These are phyloP conservation scores for Fraxinus nigra DNA, from an alignment of 305 asterid genomes.

Conservation along the genomic window DNA sequence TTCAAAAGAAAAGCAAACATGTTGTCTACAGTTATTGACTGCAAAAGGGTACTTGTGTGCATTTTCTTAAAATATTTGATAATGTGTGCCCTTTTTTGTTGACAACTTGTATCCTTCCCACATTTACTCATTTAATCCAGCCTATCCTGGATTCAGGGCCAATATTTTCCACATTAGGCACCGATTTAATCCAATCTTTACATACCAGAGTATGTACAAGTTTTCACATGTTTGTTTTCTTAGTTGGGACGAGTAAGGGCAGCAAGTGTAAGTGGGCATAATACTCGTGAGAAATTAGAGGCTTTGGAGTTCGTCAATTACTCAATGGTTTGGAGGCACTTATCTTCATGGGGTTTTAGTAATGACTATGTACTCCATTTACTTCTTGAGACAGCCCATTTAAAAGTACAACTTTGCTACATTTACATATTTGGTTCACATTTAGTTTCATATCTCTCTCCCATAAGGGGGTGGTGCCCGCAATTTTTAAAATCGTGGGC, in stretches of 20 bases:
- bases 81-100: not conserved
- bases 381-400: not conserved
- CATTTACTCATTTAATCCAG: not conserved
- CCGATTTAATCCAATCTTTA: not conserved
- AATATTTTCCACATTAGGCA: not conserved
- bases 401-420: not conserved
- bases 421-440: too few species aligned
- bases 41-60: not conserved
- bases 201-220: not conserved
- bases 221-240: not conserved
- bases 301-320: not conserved
- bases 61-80: too few species aligned
- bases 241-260: not conserved
- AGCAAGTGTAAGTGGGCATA: not conserved
- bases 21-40: not conserved
- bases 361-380: not conserved
- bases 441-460: too few species aligned
- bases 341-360: not conserved
- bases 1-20: not conserved
- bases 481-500: too few species aligned
- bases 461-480: too few species aligned
- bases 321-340: not conserved
- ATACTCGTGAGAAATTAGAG: not conserved
- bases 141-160: not conserved
- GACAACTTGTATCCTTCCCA: not conserved